phyloP scores from a whole-genome alignment of 164 flowering plant genomes.

The Akebia trifoliata region DNA sequence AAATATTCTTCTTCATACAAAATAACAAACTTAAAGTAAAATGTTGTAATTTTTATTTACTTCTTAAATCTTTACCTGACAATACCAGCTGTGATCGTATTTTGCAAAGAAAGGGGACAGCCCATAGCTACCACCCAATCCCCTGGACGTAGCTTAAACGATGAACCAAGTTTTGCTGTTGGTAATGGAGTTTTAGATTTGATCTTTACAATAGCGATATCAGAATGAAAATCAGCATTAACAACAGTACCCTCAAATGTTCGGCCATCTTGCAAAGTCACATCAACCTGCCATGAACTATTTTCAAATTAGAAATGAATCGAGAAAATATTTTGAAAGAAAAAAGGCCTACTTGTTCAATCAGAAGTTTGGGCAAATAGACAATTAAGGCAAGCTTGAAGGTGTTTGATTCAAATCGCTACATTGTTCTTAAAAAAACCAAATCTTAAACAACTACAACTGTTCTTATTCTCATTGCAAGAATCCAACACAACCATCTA shows the following conservation, averaged over 20 bases:
- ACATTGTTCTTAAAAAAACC: no score
- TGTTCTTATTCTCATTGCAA: no score
- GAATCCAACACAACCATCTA: neutral
- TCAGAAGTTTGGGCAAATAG: neutral
- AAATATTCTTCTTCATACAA: neutral
- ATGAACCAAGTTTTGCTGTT: slow-evolving; percentile 73
- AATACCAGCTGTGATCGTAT: slow-evolving; percentile 93
- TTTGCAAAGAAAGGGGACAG: slow-evolving; percentile 90
- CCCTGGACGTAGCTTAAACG: slow-evolving; percentile 85
- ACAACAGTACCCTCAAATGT: slow-evolving; percentile 77
- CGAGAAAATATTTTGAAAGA: neutral
- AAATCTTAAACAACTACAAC: no score
- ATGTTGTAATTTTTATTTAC: neutral
- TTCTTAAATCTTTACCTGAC: slow-evolving; percentile 47
- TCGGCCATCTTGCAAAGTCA: slow-evolving; percentile 93
- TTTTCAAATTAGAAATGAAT: neutral
- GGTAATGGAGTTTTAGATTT: slow-evolving; percentile 82
- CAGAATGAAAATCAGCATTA: slow-evolving; percentile 86
- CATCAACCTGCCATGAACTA: slow-evolving; percentile 58
- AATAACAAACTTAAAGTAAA: neutral
- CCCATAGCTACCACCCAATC: slow-evolving; percentile 96
- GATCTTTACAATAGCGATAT: slow-evolving; percentile 88
- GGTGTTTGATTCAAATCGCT: no score
- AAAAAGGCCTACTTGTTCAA: no score
- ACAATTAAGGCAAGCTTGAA: no score